Percentiles rank a stretch among this genome's conserved stretches.
phyloP scores from a whole-genome alignment of 495 filamentous ascomycete species.

The Hyaloscypha variabilis region DNA sequence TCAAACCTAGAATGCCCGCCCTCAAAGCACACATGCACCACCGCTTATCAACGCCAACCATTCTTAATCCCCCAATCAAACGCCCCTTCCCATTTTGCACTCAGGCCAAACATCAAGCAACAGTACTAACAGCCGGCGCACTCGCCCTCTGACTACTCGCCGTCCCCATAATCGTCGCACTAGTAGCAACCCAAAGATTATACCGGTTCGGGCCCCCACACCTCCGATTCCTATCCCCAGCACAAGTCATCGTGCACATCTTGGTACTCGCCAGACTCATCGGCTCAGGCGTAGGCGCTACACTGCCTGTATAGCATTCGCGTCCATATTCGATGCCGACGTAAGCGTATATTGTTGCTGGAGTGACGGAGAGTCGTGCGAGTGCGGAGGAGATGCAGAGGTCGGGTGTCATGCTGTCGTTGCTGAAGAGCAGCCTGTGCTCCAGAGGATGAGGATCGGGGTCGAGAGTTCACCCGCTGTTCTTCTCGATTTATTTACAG shows the following conservation, averaged over 20 bases:
- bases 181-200: slow-evolving; percentile 29
- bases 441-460: no score
- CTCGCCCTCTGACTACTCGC: background rate
- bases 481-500: no score
- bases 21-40: no score
- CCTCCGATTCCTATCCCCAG: slow-evolving; percentile 28
- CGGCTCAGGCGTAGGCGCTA: slow-evolving; percentile 20
- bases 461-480: no score
- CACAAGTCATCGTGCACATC: slow-evolving; percentile 35
- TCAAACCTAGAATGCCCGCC: no score
- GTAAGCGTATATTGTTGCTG: slow-evolving; percentile 22
- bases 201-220: slow-evolving; percentile 32
- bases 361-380: background rate
- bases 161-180: slow-evolving; percentile 15
- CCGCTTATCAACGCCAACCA: background rate
- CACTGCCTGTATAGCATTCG: slow-evolving; percentile 23
- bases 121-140: slow-evolving; percentile 13
- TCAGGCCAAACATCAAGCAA: background rate
- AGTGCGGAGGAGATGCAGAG: slow-evolving; percentile 23
- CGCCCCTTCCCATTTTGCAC: background rate
- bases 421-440: slow-evolving; percentile 19
- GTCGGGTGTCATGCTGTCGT: slow-evolving; percentile 27
- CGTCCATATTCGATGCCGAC: slow-evolving; percentile 30
- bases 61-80: background rate
- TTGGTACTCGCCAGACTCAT: slow-evolving; percentile 12